These are phyloP conservation scores for Saccharomycopsis lassenensis DNA, from an alignment of 805 yeast species.

Conservation along the genomic window DNA sequence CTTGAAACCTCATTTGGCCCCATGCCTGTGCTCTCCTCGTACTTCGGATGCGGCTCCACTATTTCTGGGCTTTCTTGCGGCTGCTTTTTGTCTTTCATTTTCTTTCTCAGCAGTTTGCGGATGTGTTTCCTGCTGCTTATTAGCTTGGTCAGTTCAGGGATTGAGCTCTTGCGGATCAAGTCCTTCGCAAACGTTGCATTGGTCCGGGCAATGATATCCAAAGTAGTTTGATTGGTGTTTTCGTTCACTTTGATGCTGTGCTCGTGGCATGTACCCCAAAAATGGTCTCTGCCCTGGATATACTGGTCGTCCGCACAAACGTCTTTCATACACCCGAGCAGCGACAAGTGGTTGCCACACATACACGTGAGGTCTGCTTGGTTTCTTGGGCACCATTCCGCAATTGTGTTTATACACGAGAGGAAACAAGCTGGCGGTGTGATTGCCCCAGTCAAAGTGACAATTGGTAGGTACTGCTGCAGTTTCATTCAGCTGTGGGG, in stretches of 20 bases:
- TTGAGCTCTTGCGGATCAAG: no score
- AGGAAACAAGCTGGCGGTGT: conserved; percentile 45
- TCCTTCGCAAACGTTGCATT: no score
- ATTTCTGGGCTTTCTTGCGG: no score
- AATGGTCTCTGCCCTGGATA: conserved; percentile 32
- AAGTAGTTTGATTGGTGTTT: conserved; percentile 12
- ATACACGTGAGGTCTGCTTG: conserved; percentile 31
- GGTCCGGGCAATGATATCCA: not conserved
- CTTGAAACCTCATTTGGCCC: no score
- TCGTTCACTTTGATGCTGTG: conserved; percentile 9
- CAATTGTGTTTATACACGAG: conserved; percentile 30
- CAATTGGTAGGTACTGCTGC: no score
- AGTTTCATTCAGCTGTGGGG: no score
- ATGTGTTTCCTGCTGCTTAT: no score
- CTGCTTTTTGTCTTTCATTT: no score
- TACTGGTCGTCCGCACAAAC: conserved; percentile 26
- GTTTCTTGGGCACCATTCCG: conserved; percentile 26
- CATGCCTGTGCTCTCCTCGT: no score
- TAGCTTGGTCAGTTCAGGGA: no score
- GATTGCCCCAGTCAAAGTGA: conserved; percentile 21
- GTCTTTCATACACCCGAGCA: conserved; percentile 35
- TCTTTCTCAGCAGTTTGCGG: no score
- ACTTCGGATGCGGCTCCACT: no score
- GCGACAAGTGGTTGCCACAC: conserved; percentile 28
- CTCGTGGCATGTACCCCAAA: conserved; percentile 33